phyloP scores from a whole-genome alignment of 192 early-diverging fungal genomes.

The Entophlyctis luteolus region DNA sequence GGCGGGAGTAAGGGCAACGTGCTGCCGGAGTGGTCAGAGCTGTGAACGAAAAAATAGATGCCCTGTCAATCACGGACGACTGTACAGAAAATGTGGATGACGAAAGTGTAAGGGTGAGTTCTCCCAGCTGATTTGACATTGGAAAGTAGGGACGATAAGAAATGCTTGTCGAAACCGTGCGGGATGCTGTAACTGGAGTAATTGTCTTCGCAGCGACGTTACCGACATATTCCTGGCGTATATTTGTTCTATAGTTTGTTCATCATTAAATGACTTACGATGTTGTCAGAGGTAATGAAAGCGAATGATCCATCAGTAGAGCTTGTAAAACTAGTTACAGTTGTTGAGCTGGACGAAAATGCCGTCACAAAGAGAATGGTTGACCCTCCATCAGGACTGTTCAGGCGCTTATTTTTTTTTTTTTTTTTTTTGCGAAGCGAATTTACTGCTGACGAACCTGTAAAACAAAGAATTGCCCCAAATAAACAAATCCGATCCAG shows the following conservation, averaged over 20 bases:
- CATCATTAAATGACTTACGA: background rate
- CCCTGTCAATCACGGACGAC: background rate
- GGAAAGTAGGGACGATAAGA: slow-evolving; percentile 3
- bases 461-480: slow-evolving; percentile 18
- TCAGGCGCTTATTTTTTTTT: slow-evolving; percentile 2
- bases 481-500: slow-evolving; percentile 11
- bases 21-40: background rate
- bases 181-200: background rate
- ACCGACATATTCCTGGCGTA: slow-evolving; percentile 1
- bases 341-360: background rate
- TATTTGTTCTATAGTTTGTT: background rate
- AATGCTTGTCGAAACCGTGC: background rate
- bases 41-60: background rate
- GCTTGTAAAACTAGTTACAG: slow-evolving; percentile 5
- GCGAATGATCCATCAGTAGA: slow-evolving; percentile 7
- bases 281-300: slow-evolving; percentile 6
- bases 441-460: background rate
- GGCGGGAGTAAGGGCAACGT: background rate
- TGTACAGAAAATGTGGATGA: background rate
- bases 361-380: background rate
- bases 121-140: background rate
- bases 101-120: background rate
- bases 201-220: background rate
- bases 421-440: background rate
- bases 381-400: slow-evolving; percentile 8